Base-by-base conservation (phyloP, 2,329 filamentous ascomycete species). In the Microdochium trichocladiopsis region DNA sequence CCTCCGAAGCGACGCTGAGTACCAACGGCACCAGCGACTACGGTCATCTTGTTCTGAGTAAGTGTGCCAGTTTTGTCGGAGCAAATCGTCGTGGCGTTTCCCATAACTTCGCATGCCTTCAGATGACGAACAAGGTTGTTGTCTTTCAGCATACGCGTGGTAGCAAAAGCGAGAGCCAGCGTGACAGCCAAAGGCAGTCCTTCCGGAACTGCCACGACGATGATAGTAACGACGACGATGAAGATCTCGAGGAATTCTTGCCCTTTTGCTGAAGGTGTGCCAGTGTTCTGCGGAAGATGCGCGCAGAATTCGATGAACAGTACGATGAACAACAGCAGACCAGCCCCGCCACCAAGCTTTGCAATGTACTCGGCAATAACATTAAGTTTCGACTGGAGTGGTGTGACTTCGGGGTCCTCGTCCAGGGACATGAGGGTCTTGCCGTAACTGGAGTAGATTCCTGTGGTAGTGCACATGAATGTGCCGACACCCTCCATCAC, bases 261-360 rank as follows among this genome's bases (percentile, higher is more conserved):
- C 9, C 88, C 91, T 71, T 95, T 96, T 51, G 83, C 68, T 2
- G 88, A 84, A 2, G 90, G 77, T 0, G 78, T 77, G 2, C 71
- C 71, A 3, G 63, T 57, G 53, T 80, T 75, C 18, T 77, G 64
- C 5, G 75, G 73, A 2, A 96, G 78, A 12, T 82, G 72, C 48
- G 84, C 89, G 10, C 94, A 74, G 64, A 95, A 96, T 61, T 90
- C 82, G 71, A 96, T 92, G 62, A 96, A 82, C 14, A 96, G 77
- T 47, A 95, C 87, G 48, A 93, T 77, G 70, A 96, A 96, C 48
- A 96, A 76, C 9, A 90, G 72, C 14, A 94, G 73, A 57, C 87
- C 90, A 49, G 90, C 89, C 50, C 78, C 83, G 65, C 89, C 90
- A 68, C 87, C 87, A 33, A 90, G 72, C 67, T 88, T 88, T 53